phyloP scores from a whole-genome alignment of 73 alveolate genomes.

The Paramecium sexaurelia region DNA sequence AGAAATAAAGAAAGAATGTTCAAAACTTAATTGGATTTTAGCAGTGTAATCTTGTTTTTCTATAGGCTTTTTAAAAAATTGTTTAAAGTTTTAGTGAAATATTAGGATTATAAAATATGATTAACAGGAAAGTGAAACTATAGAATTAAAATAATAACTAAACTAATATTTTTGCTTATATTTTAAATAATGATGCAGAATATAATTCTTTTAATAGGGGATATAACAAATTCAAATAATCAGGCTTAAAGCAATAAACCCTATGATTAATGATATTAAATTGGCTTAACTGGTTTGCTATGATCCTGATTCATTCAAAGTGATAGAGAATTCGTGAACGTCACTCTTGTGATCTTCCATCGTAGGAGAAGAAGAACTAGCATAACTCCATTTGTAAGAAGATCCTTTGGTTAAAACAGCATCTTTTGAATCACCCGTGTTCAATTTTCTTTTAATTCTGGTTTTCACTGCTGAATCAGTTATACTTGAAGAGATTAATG shows the following conservation, averaged over 20 bases:
- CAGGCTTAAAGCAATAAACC: not conserved
- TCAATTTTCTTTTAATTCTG: slow-evolving; percentile 14
- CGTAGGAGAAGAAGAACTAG: not conserved
- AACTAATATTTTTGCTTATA: too few relatives aligned
- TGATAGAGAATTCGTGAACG: not conserved
- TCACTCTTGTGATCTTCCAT: not conserved
- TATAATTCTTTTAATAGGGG: too few relatives aligned
- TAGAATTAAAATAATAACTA: too few relatives aligned
- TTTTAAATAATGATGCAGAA: too few relatives aligned
- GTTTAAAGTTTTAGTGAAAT: too few relatives aligned
- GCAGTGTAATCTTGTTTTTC: too few relatives aligned
- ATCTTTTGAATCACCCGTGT: slow-evolving; percentile 49
- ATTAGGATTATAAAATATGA: too few relatives aligned
- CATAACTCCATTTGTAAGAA: not conserved
- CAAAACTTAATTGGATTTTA: too few relatives aligned
- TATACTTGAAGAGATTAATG: not conserved
- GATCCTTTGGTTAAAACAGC: not conserved
- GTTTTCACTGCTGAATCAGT: not conserved
- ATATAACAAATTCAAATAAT: not conserved
- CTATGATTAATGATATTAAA: not conserved
- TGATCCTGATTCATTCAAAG: not conserved
- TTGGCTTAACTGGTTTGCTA: not conserved
- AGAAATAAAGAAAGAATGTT: too few relatives aligned
- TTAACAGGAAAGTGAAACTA: too few relatives aligned
- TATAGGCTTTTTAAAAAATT: too few relatives aligned